These are phyloP conservation scores for Oidium heveae DNA, from an alignment of 2,329 filamentous ascomycete species.

Conservation along the genomic window DNA sequence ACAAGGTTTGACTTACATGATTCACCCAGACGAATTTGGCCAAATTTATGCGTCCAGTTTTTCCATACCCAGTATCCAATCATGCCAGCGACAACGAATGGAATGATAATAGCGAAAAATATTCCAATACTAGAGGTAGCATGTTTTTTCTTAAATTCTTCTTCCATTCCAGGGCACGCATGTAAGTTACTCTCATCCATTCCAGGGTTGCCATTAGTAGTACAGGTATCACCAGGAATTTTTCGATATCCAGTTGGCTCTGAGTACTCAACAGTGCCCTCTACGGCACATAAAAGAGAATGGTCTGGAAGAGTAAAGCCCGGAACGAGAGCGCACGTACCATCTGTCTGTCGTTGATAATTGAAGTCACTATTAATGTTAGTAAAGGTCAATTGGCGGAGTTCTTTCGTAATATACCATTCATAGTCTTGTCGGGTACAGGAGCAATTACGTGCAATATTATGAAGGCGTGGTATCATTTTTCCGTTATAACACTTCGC, in stretches of 20 bases:
- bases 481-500: conserved; percentile 60
- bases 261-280: conserved; percentile 52
- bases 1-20: conserved; percentile 14
- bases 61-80: conserved; percentile 67
- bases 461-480: conserved; percentile 44
- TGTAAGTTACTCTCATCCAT: conserved; percentile 37
- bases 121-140: conserved; percentile 46
- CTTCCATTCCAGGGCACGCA: conserved; percentile 54
- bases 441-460: conserved; percentile 47
- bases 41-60: conserved; percentile 76
- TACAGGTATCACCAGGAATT: conserved; percentile 71
- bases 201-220: conserved; percentile 35
- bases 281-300: conserved; percentile 27
- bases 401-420: conserved; percentile 30
- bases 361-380: conserved; percentile 54
- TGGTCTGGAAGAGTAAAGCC: conserved; percentile 43
- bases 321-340: conserved; percentile 50
- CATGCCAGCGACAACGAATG: conserved; percentile 42
- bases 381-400: conserved; percentile 1
- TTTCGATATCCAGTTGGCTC: conserved; percentile 70
- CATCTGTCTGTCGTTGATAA: conserved; percentile 54
- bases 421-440: conserved; percentile 77
- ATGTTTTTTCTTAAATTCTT: conserved; percentile 55
- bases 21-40: conserved; percentile 75
- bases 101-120: conserved; percentile 65